Percentiles rank a stretch among this genome's conserved stretches.
Conservation (phyloP, 371 early-diverging fungal species). For the Mucor mucedo region DNA sequence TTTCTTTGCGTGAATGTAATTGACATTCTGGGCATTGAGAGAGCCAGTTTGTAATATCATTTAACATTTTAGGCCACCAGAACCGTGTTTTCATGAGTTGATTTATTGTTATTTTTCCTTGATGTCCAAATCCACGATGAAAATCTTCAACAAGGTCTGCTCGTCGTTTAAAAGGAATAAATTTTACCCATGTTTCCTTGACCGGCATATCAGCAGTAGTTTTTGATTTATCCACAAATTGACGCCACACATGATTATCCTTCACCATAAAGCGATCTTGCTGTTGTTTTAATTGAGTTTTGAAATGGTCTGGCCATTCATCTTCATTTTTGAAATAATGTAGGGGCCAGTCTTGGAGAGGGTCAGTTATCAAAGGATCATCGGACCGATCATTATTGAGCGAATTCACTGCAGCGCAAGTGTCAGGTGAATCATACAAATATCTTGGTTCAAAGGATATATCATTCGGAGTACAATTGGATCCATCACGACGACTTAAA, state of each 20-base stretch:
- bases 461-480: neutral
- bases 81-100: neutral
- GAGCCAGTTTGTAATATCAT: constrained; percentile 20
- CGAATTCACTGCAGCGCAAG: neutral
- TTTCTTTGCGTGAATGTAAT: constrained; percentile 7
- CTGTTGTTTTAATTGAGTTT: neutral
- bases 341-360: constrained; percentile 8
- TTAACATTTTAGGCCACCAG: constrained; percentile 13
- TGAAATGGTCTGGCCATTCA: neutral
- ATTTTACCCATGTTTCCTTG: neutral
- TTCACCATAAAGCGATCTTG: neutral
- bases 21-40: neutral
- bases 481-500: neutral
- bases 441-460: neutral
- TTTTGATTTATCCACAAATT: neutral
- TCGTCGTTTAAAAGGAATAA: neutral
- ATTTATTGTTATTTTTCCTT: constrained; percentile 14
- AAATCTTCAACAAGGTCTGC: constrained; percentile 14
- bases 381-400: neutral
- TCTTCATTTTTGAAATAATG: neutral
- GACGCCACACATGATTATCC: neutral
- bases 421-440: neutral
- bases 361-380: neutral
- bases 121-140: constrained; percentile 23
- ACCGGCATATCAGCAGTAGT: neutral